Evolutionary conservation across 73 alveolate genomes (phyloP), one percentile per base, ranked within the genome.

Genomic region (Tetrahymena malaccensis): DNA sequence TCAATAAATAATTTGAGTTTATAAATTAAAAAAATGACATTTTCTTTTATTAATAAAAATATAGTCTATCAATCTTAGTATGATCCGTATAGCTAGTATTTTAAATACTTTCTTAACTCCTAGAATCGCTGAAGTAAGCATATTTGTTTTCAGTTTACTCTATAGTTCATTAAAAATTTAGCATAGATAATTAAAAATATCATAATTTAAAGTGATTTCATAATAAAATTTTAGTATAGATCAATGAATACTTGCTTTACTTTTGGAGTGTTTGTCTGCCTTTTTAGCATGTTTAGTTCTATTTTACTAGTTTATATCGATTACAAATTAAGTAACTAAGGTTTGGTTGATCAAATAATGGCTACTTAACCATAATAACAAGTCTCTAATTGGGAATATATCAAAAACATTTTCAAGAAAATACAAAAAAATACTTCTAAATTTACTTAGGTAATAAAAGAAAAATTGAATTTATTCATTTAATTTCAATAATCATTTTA

Each of bases 31-130:
- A n/a, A 31, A 31, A 70, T 27, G 37, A 70, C 31, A 70, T 27
- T 70, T 27, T 27, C 19, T 11, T 27, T 95, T 40, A 17, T 6
- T 35, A 31, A n/a, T 5, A 34, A 35, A 70, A 35, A 4, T 34
- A 35, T 0, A 94, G 58, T 43, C 97, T 33, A 19, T 95, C 9
- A 95, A 95, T 95, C 40, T 95, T 19, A 95, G 97, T 35, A 43
- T 95, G 43, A 85, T 95, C 19, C 93, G 97, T 85, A 84, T 94
- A 43, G 97, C 97, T 12, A 95, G 95, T 35, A 95, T 95, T 21
- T 95, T 95, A 10, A 93, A 93, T 15, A 85, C 97, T 3, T 89
- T 85, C 85, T 15, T 95, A 8, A 85, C 97, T 55, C 97, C 97
- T 34, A 95, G 97, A 37, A 95, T 95, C 2, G 97, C 97, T 38